Evolutionary conservation across 1,284 basidiomycete genomes (phyloP), one percentile per base, ranked within the genome.

Genomic region (Tilletiaria anomala): DNA sequence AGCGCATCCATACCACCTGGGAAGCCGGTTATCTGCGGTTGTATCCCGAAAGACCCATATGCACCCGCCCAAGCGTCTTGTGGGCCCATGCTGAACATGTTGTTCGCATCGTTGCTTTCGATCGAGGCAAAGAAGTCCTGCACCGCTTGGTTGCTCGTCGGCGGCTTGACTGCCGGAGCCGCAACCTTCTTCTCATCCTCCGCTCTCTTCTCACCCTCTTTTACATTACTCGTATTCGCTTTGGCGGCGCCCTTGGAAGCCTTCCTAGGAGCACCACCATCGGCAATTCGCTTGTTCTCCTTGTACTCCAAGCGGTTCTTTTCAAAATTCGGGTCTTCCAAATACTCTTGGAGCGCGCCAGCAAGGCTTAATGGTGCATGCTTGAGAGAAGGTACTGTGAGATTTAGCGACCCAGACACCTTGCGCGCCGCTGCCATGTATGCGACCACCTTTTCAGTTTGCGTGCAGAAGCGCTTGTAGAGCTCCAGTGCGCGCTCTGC

Each of bases 341-440:
- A 73, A 63, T 97, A 99, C 65, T 97, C 93, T 64, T 97, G 83
- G 19, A 99, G 75, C 14, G 91, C 81, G 32, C 82, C 80, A 6
- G 85, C 89, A 12, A 99, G 73, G 2, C 84, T 88, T 16, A 94
- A 81, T 6, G 91, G 93, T 0, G 93, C 91, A 70, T 94, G 89
- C 69, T 86, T 86, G 48, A 97, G 71, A 61, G 86, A 89, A 1
- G 93, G 93, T 40, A 99, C 82, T 2, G 85, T 78, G 11, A 97
- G 82, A 55, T 91, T 91, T 47, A 96, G 73, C 18, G 94, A 71
- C 62, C 89, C 86, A 63, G 93, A 82, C 31, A 94, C 72, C 65
- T 91, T 89, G 69, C 79, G 82, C 5, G 91, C 87, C 21, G 91
- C 79, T n/a, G 79, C 79, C 17, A 99, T 76, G 63, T 81, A 99